Evolutionary conservation across 805 yeast species (phyloP).

Genomic region (Isabelozyma rhagii): DNA sequence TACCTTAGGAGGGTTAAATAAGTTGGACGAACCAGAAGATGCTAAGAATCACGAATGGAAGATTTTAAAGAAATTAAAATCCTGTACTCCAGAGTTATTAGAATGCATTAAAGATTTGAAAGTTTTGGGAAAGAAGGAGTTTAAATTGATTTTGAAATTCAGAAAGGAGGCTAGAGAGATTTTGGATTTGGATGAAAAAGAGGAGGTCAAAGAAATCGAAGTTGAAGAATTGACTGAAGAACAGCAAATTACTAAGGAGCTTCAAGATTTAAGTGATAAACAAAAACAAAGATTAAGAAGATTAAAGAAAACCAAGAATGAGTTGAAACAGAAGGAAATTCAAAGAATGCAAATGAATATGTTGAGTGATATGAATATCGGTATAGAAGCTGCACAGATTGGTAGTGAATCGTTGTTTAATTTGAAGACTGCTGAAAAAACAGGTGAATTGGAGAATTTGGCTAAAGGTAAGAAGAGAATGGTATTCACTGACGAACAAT

Average conservation of each 20-base stretch:
- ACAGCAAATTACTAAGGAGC: slow-evolving; percentile 82
- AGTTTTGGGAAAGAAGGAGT: slow-evolving; percentile 92
- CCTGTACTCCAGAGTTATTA: slow-evolving; percentile 73
- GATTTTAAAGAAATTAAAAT: slow-evolving; percentile 64
- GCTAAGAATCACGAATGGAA: slow-evolving; percentile 66
- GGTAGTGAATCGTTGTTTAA: slow-evolving; percentile 82
- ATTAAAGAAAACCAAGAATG: slow-evolving; percentile 80
- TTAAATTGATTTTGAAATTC: slow-evolving; percentile 81
- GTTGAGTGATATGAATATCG: slow-evolving; percentile 89
- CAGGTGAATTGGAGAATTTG: slow-evolving; percentile 73
- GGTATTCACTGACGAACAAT: slow-evolving; percentile 57
- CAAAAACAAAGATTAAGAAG: slow-evolving; percentile 70
- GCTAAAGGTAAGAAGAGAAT: slow-evolving; percentile 72
- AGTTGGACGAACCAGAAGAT: slow-evolving; percentile 53
- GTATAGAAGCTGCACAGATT: slow-evolving; percentile 83
- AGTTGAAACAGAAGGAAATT: slow-evolving; percentile 81
- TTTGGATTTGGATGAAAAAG: slow-evolving; percentile 62
- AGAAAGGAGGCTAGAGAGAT: slow-evolving; percentile 80
- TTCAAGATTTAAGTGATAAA: slow-evolving; percentile 67
- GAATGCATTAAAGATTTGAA: slow-evolving; percentile 89
- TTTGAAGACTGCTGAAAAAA: slow-evolving; percentile 78
- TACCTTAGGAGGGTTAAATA: slow-evolving; percentile 69
- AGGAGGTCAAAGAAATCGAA: slow-evolving; percentile 54
- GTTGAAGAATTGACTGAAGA: slow-evolving; percentile 79
- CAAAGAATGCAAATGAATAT: slow-evolving; percentile 93